These are phyloP conservation scores for Metschnikowia cubensis DNA, from an alignment of 805 yeast species.

Conservation along the genomic window DNA sequence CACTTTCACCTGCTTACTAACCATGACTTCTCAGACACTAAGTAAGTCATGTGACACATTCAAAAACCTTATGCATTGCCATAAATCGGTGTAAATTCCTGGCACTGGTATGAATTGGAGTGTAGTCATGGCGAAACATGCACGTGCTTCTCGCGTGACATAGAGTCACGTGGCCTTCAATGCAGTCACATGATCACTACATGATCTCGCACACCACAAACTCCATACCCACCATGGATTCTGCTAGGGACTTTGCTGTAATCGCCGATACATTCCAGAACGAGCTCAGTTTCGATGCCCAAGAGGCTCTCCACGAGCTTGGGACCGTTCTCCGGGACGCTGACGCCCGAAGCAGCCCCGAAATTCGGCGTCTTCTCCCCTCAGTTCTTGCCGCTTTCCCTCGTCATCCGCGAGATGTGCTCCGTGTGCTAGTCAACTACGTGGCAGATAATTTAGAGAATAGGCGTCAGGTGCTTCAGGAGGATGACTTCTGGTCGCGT, in stretches of 20 bases:
- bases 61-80: too few relatives aligned
- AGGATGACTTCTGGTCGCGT: slow-evolving; percentile 12
- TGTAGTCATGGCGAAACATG: too few relatives aligned
- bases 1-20: too few relatives aligned
- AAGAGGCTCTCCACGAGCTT: slow-evolving; percentile 6
- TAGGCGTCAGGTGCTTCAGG: slow-evolving; percentile 8
- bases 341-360: slow-evolving; percentile 13
- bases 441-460: slow-evolving; percentile 32
- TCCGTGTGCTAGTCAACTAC: slow-evolving; percentile 32
- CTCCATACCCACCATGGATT: background rate
- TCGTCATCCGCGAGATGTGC: slow-evolving; percentile 15
- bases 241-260: background rate
- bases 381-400: slow-evolving; percentile 8
- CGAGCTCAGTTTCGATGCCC: background rate
- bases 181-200: too few relatives aligned
- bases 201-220: background rate
- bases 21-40: too few relatives aligned
- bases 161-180: background rate
- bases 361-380: slow-evolving; percentile 9
- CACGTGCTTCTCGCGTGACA: too few relatives aligned
- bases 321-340: slow-evolving; percentile 22
- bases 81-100: too few relatives aligned
- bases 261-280: background rate
- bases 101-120: too few relatives aligned
- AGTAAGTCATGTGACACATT: too few relatives aligned